Evolutionary conservation across 192 early-diverging fungal species (phyloP), one percentile per base, ranked within the genome.

Genomic region (Martensiomyces pterosporus): DNA sequence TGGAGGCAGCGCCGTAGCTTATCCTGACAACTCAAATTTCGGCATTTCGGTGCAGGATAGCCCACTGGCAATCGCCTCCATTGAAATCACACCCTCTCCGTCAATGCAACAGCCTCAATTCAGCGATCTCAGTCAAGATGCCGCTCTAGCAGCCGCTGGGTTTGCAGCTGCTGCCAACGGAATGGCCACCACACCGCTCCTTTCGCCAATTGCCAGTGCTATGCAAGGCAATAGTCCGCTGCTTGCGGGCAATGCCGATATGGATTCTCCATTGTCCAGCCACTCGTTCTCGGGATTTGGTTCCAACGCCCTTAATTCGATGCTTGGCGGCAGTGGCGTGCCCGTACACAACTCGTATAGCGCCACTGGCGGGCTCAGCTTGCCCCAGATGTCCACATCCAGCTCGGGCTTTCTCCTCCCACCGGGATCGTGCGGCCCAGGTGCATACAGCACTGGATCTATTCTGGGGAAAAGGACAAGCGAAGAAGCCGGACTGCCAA

Each of bases 51-150:
- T 29, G 3, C 47, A 54, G 17, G 41, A 58, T 9, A 64, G 52
- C 38, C 68, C 68, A 23, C 39, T 64, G 37, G 22, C 56, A 14
- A 18, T 60, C 41, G 55, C 47, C 46, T 52, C 69, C 16, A 52
- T 55, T 7, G 69, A 58, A 0, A 54, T 50, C 29, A 65, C 69
- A 10, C 63, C 69, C 1, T 55, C 50, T 5, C 69, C 65, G 32
- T 61, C 69, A 16, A 55, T 57, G 29, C 65, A 56, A 39, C 45
- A 52, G 1, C 46, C 52, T 18, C 62, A 65, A 19, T 29, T 73
- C 10, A 39, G 41, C 25, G 69, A 65, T 12, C 26, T 65, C 41
- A 37, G 13, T 38, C 57, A 2, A 59, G 56, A 48, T 2, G 43
- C 52, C 37, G 43, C 53, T 1, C 40, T 57, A 10, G 43, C 62